Conservation (phyloP, 2,329 filamentous ascomycete species). For the Neonectria ditissima region DNA sequence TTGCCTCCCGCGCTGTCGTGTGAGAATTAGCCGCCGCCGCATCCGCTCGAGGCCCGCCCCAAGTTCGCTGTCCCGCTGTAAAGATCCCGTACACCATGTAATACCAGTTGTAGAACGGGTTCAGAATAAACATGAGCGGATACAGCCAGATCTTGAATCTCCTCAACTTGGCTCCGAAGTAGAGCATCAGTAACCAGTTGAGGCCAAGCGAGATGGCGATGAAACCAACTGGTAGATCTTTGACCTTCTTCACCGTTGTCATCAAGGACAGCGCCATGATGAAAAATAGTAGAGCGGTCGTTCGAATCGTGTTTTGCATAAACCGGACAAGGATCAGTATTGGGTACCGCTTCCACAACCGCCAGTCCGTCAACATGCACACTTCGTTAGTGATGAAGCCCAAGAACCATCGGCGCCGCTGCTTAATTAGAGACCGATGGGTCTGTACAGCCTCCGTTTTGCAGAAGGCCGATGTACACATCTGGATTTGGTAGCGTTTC, state of each 20-base stretch:
- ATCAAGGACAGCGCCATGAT: conserved; percentile 90
- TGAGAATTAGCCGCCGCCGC: conserved; percentile 81
- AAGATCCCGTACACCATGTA: conserved; percentile 99
- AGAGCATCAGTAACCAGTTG: conserved; percentile 96
- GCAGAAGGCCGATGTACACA: conserved; percentile 98
- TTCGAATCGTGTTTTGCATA: conserved; percentile 96
- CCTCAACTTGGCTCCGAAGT: conserved; percentile 88
- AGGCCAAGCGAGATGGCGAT: conserved; percentile 92
- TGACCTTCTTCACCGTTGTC: conserved; percentile 82
- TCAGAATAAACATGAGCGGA: conserved; percentile 93
- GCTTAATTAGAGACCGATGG: conserved; percentile 87
- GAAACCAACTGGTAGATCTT: conserved; percentile 89
- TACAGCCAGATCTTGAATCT: conserved; percentile 96
- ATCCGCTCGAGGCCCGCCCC: conserved; percentile 93
- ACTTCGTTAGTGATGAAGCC: conserved; percentile 98
- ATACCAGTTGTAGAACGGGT: conserved; percentile 97
- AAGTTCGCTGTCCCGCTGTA: conserved; percentile 92
- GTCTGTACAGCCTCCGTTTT: conserved; percentile 97
- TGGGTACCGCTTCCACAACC: conserved; percentile 92
- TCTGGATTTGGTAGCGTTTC: conserved; percentile 93
- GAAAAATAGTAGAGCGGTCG: conserved; percentile 93
- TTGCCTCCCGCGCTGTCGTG: conserved; percentile 85
- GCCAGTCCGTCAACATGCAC: conserved; percentile 95
- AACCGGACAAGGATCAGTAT: conserved; percentile 88
- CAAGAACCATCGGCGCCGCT: conserved; percentile 95